Percentiles rank a stretch among this genome's conserved stretches.
Conservation (phyloP, 129 eudicot genomes). For the Centaurea solstitialis region DNA sequence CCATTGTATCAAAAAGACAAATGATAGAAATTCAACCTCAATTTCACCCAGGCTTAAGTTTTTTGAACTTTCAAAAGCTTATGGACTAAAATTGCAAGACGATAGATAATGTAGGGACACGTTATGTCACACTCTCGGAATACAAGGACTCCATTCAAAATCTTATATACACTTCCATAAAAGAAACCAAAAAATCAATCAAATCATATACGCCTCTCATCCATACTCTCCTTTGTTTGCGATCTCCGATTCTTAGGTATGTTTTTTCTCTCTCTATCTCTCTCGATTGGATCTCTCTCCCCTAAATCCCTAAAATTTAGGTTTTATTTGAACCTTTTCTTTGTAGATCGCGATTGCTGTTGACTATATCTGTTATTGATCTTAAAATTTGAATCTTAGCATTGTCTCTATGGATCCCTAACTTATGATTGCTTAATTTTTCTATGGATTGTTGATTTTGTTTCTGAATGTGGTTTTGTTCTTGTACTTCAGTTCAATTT, state of each 20-base stretch:
- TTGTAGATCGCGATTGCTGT: background rate
- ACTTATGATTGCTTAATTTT: background rate
- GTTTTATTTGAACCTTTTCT: conserved; percentile 12
- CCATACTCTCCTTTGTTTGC: conserved; percentile 24
- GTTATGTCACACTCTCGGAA: background rate
- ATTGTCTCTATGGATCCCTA: conserved; percentile 11
- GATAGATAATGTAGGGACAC: background rate
- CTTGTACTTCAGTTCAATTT: background rate
- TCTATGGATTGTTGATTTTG: background rate
- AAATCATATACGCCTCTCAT: conserved; percentile 15
- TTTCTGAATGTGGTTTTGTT: background rate
- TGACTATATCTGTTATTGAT: conserved; percentile 10
- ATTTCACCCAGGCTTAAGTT: background rate
- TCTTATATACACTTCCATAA: background rate
- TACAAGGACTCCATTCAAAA: conserved; percentile 1
- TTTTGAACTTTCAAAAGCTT: background rate
- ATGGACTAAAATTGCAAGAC: background rate
- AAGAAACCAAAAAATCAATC: background rate
- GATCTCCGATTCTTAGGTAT: conserved; percentile 38
- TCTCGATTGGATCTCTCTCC: conserved; percentile 7
- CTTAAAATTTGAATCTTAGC: background rate
- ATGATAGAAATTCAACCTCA: background rate
- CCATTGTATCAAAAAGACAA: too few species aligned
- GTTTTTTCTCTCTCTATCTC: background rate
- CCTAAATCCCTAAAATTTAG: background rate